Conservation (phyloP, 1,139 yeast genomes). For the Saccharomyces pastorianus region DNA sequence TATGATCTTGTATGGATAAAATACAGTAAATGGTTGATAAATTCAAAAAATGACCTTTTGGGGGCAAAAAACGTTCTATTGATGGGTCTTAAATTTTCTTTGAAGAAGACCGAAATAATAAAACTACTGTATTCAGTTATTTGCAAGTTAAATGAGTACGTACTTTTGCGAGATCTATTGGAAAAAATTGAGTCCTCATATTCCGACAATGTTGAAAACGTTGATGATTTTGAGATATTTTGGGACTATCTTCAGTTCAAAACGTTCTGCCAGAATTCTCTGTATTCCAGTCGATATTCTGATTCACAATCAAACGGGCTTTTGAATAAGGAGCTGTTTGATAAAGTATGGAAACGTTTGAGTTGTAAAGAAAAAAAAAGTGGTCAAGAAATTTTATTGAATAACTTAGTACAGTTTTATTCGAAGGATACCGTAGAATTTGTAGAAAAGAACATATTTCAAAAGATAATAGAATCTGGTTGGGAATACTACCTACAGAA, state of each 20-base stretch:
- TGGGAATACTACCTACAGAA: conserved; percentile 16
- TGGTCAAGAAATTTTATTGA: conserved; percentile 19
- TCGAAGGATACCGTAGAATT: conserved; percentile 17
- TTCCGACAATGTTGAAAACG: conserved; percentile 13
- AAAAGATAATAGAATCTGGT: conserved; percentile 14
- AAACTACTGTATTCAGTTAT: conserved; percentile 17
- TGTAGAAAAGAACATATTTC: conserved; percentile 22
- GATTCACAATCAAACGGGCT: conserved; percentile 4
- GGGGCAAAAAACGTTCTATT: conserved; percentile 22
- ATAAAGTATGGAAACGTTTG: conserved; percentile 17
- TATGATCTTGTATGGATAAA: conserved; percentile 29
- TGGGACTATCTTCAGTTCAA: conserved; percentile 26
- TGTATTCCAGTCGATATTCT: conserved; percentile 17
- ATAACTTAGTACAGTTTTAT: conserved; percentile 19
- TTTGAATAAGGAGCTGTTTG: conserved; percentile 12
- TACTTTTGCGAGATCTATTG: conserved; percentile 13
- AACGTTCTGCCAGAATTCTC: conserved; percentile 15
- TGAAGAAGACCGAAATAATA: conserved; percentile 21
- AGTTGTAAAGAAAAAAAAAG: conserved; percentile 10
- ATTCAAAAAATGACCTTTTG: conserved; percentile 15
- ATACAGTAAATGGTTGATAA: conserved; percentile 28
- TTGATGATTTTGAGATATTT: conserved; percentile 24
- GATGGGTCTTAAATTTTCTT: conserved; percentile 17
- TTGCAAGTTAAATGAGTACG: conserved; percentile 18
- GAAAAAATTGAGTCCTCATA: conserved; percentile 11